Percentiles rank a stretch among this genome's conserved stretches.
These are phyloP conservation scores for Apophysomyces trapeziformis DNA, from an alignment of 371 early-diverging fungal species.

Conservation along the genomic window DNA sequence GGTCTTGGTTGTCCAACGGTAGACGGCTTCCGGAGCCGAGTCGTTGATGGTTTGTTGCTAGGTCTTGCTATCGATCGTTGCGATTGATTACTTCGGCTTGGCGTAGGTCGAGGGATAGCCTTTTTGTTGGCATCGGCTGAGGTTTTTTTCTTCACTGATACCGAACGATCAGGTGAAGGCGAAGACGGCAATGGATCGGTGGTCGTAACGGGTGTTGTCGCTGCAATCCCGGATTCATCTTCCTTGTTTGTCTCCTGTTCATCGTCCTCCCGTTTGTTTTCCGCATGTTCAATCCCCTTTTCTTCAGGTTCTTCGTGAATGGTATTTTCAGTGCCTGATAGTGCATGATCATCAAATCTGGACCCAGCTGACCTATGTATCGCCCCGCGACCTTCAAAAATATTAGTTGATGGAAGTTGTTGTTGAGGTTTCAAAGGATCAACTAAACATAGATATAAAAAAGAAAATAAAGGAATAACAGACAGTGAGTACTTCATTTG, in stretches of 20 bases:
- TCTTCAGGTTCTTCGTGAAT: conserved; percentile 8
- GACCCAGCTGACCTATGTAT: neutral
- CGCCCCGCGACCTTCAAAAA: neutral
- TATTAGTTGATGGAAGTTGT: neutral
- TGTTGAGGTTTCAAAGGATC: neutral
- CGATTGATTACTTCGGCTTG: conserved; percentile 1
- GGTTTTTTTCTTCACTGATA: neutral
- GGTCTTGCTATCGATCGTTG: neutral
- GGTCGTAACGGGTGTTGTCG: conserved; percentile 10
- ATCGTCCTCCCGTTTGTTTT: conserved; percentile 1
- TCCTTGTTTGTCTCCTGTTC: neutral
- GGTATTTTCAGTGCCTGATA: conserved; percentile 1
- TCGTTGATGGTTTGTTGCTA: neutral
- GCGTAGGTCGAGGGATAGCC: neutral
- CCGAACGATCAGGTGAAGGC: neutral
- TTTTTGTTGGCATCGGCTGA: conserved; percentile 1
- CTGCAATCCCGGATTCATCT: neutral
- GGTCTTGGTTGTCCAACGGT: conserved; percentile 8
- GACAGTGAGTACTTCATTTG: neutral
- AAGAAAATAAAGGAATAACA: neutral
- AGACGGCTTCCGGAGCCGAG: conserved; percentile 23
- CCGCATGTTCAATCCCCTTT: neutral
- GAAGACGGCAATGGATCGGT: neutral
- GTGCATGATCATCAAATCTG: neutral
- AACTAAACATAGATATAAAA: neutral